These are phyloP conservation scores for Nadsonia commutata DNA, from an alignment of 1,139 yeast genomes.

Conservation along the genomic window DNA sequence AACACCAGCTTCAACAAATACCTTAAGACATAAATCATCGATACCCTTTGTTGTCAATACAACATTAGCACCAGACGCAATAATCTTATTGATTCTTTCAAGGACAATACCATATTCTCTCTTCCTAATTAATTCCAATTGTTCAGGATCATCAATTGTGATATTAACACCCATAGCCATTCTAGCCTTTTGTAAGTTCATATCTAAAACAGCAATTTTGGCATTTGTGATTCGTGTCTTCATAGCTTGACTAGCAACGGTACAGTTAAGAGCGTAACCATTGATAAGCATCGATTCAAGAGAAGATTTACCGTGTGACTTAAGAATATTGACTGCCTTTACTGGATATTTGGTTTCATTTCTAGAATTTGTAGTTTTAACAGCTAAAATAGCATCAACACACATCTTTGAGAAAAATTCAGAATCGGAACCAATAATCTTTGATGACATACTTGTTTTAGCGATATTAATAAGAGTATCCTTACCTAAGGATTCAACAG, in stretches of 20 bases:
- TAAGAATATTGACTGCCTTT: conserved; percentile 88
- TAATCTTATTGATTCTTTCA: conserved; percentile 77
- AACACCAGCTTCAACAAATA: conserved; percentile 87
- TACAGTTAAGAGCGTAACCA: conserved; percentile 95
- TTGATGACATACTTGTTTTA: conserved; percentile 92
- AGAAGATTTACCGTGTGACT: conserved; percentile 93
- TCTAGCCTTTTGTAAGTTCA: conserved; percentile 87
- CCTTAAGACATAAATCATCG: conserved; percentile 90
- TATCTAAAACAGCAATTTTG: conserved; percentile 84
- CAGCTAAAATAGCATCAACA: conserved; percentile 92
- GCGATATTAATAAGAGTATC: conserved; percentile 72
- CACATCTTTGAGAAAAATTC: conserved; percentile 83
- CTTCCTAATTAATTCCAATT: conserved; percentile 86
- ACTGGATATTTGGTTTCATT: conserved; percentile 92
- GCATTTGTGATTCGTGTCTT: conserved; percentile 56
- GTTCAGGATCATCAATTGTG: conserved; percentile 94
- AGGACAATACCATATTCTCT: conserved; percentile 85
- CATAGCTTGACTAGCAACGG: conserved; percentile 98
- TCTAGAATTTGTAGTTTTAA: conserved; percentile 74
- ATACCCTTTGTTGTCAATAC: conserved; percentile 95
- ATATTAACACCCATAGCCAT: conserved; percentile 99
- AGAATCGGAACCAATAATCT: conserved; percentile 91
- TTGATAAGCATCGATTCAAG: conserved; percentile 72
- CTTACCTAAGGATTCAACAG: conserved; percentile 73
- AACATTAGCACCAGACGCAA: conserved; percentile 91